Evolutionary conservation across 768 basidiomycete genomes (phyloP).

Genomic region (Trametes meyenii): DNA sequence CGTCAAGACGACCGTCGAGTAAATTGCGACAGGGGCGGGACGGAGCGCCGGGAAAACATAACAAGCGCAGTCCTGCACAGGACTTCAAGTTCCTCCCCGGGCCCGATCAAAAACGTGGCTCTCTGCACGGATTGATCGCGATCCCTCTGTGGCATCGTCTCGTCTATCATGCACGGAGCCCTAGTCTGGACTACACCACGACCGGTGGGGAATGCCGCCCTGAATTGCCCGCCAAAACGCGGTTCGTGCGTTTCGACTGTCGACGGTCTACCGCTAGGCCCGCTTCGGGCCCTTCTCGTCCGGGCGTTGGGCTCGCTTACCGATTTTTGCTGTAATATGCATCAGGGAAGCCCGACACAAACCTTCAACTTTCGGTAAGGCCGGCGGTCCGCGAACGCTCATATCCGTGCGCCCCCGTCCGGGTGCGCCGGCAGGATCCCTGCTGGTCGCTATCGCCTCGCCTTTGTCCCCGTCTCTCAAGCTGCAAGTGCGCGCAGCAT

Average conservation of each 20-base stretch:
- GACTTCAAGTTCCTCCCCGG: background rate
- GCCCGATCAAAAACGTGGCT: slow-evolving; percentile 13
- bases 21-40: no score
- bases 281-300: background rate
- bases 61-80: background rate
- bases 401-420: no score
- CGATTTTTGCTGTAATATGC: no score
- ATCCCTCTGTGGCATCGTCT: background rate
- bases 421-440: no score
- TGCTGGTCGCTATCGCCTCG: no score
- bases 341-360: background rate
- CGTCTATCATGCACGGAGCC: background rate
- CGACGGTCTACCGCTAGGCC: background rate
- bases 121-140: slow-evolving; percentile 1
- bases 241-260: background rate
- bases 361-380: no score
- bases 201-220: background rate
- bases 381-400: no score
- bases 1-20: no score
- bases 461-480: no score
- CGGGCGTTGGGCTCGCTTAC: no score
- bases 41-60: background rate
- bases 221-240: background rate
- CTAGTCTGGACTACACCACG: background rate
- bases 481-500: background rate